Evolutionary conservation across 2,329 filamentous ascomycete species (phyloP).

Genomic region (Apiospora malaysiana): DNA sequence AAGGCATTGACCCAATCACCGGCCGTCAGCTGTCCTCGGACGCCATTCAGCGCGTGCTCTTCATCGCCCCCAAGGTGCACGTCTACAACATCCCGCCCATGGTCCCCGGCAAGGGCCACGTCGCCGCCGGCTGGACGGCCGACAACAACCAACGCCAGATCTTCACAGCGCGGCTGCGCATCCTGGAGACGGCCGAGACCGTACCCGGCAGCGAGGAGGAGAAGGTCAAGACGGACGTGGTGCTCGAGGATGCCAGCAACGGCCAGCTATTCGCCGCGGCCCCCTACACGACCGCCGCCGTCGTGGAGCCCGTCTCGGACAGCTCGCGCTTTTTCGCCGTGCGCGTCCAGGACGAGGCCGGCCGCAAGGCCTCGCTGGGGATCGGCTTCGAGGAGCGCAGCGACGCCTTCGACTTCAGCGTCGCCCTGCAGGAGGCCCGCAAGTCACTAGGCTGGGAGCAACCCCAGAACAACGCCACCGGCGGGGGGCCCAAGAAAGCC

Average conservation of each 20-base stretch:
- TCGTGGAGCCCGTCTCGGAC: slow-evolving; percentile 80
- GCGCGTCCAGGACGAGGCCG: slow-evolving; percentile 75
- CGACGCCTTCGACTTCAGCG: slow-evolving; percentile 85
- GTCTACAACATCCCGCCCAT: slow-evolving; percentile 88
- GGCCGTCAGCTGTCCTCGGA: slow-evolving; percentile 71
- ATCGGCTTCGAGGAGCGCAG: slow-evolving; percentile 87
- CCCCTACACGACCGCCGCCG: slow-evolving; percentile 70
- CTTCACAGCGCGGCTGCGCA: slow-evolving; percentile 82
- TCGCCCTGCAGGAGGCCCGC: slow-evolving; percentile 78
- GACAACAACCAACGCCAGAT: slow-evolving; percentile 74
- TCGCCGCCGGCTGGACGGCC: slow-evolving; percentile 77
- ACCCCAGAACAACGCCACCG: slow-evolving; percentile 33
- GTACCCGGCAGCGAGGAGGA: slow-evolving; percentile 50
- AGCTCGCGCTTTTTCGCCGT: slow-evolving; percentile 85
- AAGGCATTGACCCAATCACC: slow-evolving; percentile 73
- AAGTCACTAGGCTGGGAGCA: slow-evolving; percentile 70
- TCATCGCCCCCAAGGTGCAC: slow-evolving; percentile 76
- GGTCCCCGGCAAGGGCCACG: slow-evolving; percentile 78
- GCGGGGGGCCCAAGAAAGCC: slow-evolving; percentile 43
- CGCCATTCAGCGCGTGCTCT: slow-evolving; percentile 85
- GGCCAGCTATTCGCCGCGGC: slow-evolving; percentile 84
- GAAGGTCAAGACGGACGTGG: slow-evolving; percentile 72
- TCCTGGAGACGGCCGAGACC: slow-evolving; percentile 74
- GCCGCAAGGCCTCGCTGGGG: slow-evolving; percentile 79
- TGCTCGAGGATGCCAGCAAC: slow-evolving; percentile 76